Conservation (phyloP, 2,329 filamentous ascomycete genomes). For the Diaporthe caulivora region DNA sequence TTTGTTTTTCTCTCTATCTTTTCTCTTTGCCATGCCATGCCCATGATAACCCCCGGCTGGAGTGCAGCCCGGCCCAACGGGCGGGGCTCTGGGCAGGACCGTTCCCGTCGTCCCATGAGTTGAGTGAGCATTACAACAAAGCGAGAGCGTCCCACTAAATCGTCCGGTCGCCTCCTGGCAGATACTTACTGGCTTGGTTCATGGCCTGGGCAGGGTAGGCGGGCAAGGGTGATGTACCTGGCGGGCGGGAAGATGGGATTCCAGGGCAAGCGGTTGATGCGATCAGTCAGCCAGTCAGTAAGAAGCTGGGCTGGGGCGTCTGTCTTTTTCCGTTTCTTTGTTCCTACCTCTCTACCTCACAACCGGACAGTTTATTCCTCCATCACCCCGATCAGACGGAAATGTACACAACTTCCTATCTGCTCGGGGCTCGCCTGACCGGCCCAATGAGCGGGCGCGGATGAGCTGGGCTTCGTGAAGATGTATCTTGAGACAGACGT, state of each 20-base stretch:
- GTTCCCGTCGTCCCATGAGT: slow-evolving; percentile 11
- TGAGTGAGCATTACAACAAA: too few species aligned
- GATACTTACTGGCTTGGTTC: not conserved
- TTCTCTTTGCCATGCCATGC: not conserved
- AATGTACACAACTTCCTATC: not conserved
- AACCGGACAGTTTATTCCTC: slow-evolving; percentile 17
- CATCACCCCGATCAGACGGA: not conserved
- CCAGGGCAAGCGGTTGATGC: not conserved
- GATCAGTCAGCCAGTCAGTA: not conserved
- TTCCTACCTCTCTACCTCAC: too few species aligned
- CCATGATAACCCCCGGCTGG: not conserved
- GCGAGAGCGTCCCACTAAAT: slow-evolving; percentile 14
- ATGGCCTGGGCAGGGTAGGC: not conserved
- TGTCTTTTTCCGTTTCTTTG: not conserved
- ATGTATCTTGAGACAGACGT: slow-evolving; percentile 37
- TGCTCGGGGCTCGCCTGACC: not conserved
- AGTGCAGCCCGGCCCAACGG: not conserved
- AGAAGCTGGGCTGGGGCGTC: not conserved
- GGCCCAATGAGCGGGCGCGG: slow-evolving; percentile 20
- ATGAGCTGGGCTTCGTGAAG: slow-evolving; percentile 8
- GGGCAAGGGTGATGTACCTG: not conserved
- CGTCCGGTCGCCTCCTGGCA: slow-evolving; percentile 25
- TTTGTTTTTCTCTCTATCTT: too few species aligned
- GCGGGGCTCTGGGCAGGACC: not conserved
- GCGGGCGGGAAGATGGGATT: not conserved